Evolutionary conservation across 2,329 filamentous ascomycete species (phyloP).

Genomic region (Apiospora sp.): DNA sequence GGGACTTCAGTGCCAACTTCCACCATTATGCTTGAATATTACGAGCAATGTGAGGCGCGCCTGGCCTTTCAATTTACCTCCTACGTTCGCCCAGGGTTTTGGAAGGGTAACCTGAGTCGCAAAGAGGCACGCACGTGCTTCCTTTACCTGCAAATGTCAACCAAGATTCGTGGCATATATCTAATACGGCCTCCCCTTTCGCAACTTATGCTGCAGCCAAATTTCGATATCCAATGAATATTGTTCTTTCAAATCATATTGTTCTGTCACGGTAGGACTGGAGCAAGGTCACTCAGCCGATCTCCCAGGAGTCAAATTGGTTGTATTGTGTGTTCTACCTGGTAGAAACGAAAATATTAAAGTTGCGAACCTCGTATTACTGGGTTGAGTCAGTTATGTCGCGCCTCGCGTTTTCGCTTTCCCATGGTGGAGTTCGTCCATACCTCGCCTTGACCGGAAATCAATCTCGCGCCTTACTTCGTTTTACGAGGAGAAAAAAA

Average conservation of each 20-base stretch:
- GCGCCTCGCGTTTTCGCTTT: neutral
- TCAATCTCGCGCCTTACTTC: neutral
- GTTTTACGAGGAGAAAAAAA: neutral
- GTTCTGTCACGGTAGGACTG: no score
- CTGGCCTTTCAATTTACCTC: neutral
- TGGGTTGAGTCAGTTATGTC: no score
- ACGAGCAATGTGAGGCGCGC: neutral
- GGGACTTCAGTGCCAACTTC: neutral
- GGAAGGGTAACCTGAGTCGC: neutral
- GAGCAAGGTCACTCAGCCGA: neutral
- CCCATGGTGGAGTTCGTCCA: neutral
- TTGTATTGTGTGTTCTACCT: neutral
- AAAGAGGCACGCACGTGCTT: neutral
- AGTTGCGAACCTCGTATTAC: neutral
- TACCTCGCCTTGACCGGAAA: neutral
- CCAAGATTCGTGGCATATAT: no score
- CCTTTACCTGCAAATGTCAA: neutral
- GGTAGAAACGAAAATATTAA: neutral
- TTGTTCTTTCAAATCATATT: no score
- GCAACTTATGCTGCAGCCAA: no score
- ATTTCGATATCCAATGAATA: no score
- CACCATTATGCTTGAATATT: neutral
- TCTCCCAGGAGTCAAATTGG: neutral
- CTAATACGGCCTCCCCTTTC: no score
- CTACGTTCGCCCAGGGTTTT: neutral